Evolutionary conservation across 129 eudicot genomes (phyloP), one percentile per base, ranked within the genome.

Genomic region (Helianthus tuberosus): DNA sequence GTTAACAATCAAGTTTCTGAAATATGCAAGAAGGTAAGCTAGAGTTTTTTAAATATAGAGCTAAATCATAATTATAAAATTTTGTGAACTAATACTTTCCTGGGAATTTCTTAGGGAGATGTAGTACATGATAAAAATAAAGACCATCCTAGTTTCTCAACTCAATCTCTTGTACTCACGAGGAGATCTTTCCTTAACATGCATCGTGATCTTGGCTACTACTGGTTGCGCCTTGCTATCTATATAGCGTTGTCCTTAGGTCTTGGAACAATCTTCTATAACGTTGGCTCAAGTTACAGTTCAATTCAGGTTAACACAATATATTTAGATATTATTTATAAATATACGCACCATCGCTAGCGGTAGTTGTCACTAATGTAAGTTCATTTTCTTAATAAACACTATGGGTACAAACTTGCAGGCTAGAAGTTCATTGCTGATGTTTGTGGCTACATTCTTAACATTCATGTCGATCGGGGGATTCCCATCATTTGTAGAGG

Each of bases 401-500:
- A 10, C 2, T 14, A 14, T 69, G 48, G 47, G 5, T 46, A 47
- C 5, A 25, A 58, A 62, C 44, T 60, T 32, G 52, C 84, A 90
- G 96, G 94, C 91, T 73, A 87, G 88, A 74, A 82, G 89, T 55
- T 79, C 92, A n/a, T 78, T 91, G 96, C 69, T 91, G 54, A 82
- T 86, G 87, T 91, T 91, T 79, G 89, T 89, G 39, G 85, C 59
- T 38, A 62, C 87, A 43, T 88, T 88, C 85, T 78, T 91, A 81
- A 91, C 96, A 50, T 91, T 91, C 67, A 88, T 88, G 96, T 87
- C 97, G 17, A 91, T 91, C 27, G 96, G 97, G 1, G 96, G 96
- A 66, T 91, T 91, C 80, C 97, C 96, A 53, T 91, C 97, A 15
- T 91, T 88, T 61, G 97, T 86, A 46, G 92, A 91, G 71, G 96